Conservation (phyloP, 495 filamentous ascomycete species). For the Aspergillus bertholletiae region DNA sequence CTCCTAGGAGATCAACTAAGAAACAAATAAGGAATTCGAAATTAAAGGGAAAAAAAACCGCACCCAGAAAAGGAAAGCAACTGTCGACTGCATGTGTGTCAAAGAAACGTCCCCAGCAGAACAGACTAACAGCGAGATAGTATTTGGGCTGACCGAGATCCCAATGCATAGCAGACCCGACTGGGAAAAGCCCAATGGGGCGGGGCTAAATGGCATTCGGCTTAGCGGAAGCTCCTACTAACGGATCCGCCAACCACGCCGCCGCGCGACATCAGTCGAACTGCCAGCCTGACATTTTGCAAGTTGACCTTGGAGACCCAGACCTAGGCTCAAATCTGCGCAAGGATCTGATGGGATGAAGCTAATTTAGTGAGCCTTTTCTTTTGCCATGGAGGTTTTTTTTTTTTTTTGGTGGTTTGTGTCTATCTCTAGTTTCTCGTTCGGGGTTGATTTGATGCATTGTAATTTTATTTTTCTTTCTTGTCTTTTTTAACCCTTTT, state of each 20-base stretch:
- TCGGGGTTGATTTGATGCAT: too few relatives aligned
- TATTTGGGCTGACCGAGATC: too few relatives aligned
- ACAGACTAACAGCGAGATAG: too few relatives aligned
- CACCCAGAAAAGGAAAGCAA: too few relatives aligned
- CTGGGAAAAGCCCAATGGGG: neutral
- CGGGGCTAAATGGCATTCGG: neutral
- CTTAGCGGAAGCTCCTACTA: neutral
- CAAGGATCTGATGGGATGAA: constrained; percentile 2
- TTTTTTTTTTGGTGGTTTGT: neutral
- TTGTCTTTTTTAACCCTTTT: neutral
- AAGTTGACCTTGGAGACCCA: neutral
- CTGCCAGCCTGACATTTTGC: neutral
- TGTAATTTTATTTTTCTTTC: neutral
- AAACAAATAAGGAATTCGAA: too few relatives aligned
- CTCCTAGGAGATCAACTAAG: too few relatives aligned
- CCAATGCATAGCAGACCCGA: neutral
- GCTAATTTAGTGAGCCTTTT: neutral
- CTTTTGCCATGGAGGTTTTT: neutral
- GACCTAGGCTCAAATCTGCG: neutral
- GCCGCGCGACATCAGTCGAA: neutral
- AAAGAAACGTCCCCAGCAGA: too few relatives aligned
- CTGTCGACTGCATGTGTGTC: too few relatives aligned
- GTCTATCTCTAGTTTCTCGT: too few relatives aligned
- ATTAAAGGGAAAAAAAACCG: too few relatives aligned
- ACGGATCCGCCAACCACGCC: neutral